These are phyloP conservation scores for Pythium brachiatum DNA, from an alignment of 352 stramenopile species.

Conservation along the genomic window DNA sequence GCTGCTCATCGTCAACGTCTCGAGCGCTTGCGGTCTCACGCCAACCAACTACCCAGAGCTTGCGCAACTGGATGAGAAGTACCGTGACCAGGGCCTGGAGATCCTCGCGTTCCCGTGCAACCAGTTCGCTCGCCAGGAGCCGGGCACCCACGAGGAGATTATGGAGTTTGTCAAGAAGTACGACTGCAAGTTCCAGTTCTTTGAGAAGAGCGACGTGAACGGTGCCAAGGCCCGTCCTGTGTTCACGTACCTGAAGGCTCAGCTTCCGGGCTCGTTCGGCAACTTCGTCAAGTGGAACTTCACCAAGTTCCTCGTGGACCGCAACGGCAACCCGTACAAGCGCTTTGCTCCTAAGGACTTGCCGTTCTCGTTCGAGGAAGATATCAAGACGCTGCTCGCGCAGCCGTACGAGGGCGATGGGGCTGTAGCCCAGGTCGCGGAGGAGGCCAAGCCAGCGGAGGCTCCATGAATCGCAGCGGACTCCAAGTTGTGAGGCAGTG, in stretches of 20 bases:
- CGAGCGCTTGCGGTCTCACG: slow-evolving; percentile 19
- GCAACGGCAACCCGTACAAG: slow-evolving; percentile 67
- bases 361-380: slow-evolving; percentile 66
- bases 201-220: slow-evolving; percentile 85
- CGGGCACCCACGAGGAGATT: slow-evolving; percentile 51
- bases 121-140: slow-evolving; percentile 80
- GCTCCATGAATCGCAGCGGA: not conserved
- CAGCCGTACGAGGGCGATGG: slow-evolving; percentile 36
- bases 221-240: slow-evolving; percentile 67
- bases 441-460: slow-evolving; percentile 7
- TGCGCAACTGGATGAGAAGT: slow-evolving; percentile 38
- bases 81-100: slow-evolving; percentile 47
- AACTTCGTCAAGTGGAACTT: slow-evolving; percentile 90
- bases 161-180: slow-evolving; percentile 57
- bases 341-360: slow-evolving; percentile 64
- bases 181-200: slow-evolving; percentile 43
- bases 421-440: not conserved
- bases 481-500: not conserved
- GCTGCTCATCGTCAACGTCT: slow-evolving; percentile 21
- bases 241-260: slow-evolving; percentile 79
- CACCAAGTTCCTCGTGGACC: slow-evolving; percentile 87
- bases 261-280: slow-evolving; percentile 33
- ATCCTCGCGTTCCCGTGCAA: slow-evolving; percentile 85
- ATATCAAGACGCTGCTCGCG: slow-evolving; percentile 74
- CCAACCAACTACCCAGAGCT: slow-evolving; percentile 66